phyloP scores from a whole-genome alignment of 176 grass and related monocot species.

The Zea mays region Zm-B73-REFERENCE-NAM-5.0 NC_050096.1:16458001-16458500 shows the following conservation, averaged over 20 bases:
- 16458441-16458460: background rate
- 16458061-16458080: slow-evolving; percentile 67
- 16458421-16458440: background rate
- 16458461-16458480: slow-evolving; percentile 28
- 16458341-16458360: slow-evolving; percentile 4
- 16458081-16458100: slow-evolving; percentile 3
- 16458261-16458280: slow-evolving; percentile 2
- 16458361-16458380: background rate
- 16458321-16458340: background rate
- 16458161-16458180: background rate
- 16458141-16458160: background rate
- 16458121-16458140: background rate
- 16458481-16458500: slow-evolving; percentile 38
- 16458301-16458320: background rate
- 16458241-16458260: slow-evolving; percentile 34
- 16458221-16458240: slow-evolving; percentile 4
- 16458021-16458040: slow-evolving; percentile 27
- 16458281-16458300: background rate
- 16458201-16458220: background rate
- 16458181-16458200: background rate
- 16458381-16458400: background rate
- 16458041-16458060: slow-evolving; percentile 50
- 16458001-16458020: background rate
- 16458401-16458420: background rate
- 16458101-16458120: background rate